phyloP scores from a whole-genome alignment of 371 early-diverging fungal genomes.

The Lichtheimia ornata region DNA sequence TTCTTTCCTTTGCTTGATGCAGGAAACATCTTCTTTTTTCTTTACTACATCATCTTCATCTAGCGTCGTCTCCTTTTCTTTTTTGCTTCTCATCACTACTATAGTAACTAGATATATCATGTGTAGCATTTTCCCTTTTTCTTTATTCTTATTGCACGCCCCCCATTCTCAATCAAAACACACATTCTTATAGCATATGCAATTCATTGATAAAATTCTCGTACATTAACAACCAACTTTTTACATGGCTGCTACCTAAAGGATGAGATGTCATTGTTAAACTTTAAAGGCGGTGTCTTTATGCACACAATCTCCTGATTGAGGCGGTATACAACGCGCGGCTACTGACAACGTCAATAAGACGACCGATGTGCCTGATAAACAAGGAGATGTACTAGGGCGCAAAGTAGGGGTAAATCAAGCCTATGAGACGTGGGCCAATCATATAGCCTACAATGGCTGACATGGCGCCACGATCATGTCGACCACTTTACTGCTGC shows the following conservation, averaged over 20 bases:
- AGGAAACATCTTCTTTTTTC: background rate
- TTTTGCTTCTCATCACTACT: background rate
- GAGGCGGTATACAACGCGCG: too few species aligned
- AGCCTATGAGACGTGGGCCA: too few species aligned
- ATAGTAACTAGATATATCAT: conserved; percentile 4
- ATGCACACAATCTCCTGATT: too few species aligned
- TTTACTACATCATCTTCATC: background rate
- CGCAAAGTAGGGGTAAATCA: too few species aligned
- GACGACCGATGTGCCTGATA: too few species aligned
- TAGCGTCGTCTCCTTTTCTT: background rate
- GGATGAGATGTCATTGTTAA: background rate
- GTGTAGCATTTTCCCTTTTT: background rate
- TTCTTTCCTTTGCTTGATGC: background rate
- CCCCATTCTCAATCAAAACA: background rate
- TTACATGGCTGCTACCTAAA: background rate
- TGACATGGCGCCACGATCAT: too few species aligned
- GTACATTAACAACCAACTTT: background rate
- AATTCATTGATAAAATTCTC: too few species aligned
- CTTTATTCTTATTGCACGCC: conserved; percentile 1
- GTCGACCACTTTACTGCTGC: too few species aligned
- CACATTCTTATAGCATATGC: conserved; percentile 1
- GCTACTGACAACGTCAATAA: too few species aligned
- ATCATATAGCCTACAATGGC: too few species aligned
- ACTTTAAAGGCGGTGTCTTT: too few species aligned
- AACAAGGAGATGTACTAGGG: too few species aligned